phyloP scores from a whole-genome alignment of 2,329 filamentous ascomycete species.

The Fusarium poae region DNA sequence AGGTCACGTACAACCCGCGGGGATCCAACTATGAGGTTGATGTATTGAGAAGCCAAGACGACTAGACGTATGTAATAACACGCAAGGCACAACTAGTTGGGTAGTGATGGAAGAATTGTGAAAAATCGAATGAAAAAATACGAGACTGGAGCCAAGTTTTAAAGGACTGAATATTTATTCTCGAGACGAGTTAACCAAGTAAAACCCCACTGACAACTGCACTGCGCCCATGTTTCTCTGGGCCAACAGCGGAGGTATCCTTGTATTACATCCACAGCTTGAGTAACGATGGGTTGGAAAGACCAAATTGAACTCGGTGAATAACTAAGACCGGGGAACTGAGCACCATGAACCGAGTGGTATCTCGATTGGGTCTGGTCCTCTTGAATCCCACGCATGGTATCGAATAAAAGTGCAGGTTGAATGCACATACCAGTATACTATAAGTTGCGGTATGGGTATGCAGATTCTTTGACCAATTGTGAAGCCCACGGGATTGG shows the following conservation, averaged over 20 bases:
- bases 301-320: slow-evolving; percentile 12
- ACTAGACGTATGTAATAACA: neutral
- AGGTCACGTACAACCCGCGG: slow-evolving; percentile 21
- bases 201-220: slow-evolving; percentile 23
- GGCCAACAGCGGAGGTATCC: slow-evolving; percentile 32
- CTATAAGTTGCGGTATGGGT: slow-evolving; percentile 26
- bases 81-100: neutral
- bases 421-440: neutral
- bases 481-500: slow-evolving; percentile 8
- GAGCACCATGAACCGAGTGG: slow-evolving; percentile 10
- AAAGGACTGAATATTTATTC: slow-evolving; percentile 17
- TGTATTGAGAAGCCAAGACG: neutral
- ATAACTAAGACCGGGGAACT: slow-evolving; percentile 8
- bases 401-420: slow-evolving; percentile 19
- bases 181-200: slow-evolving; percentile 16
- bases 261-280: slow-evolving; percentile 27
- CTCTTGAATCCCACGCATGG: slow-evolving; percentile 23
- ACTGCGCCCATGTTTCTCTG: slow-evolving; percentile 37
- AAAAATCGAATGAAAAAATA: slow-evolving; percentile 7
- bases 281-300: neutral
- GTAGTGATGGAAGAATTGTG: slow-evolving; percentile 2
- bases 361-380: slow-evolving; percentile 30
- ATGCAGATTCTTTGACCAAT: slow-evolving; percentile 41
- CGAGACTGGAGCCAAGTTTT: slow-evolving; percentile 21
- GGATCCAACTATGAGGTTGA: slow-evolving; percentile 8